Evolutionary conservation across 371 early-diverging fungal species (phyloP), one percentile per base, ranked within the genome.

Genomic region (Lichtheimia corymbifera): DNA sequence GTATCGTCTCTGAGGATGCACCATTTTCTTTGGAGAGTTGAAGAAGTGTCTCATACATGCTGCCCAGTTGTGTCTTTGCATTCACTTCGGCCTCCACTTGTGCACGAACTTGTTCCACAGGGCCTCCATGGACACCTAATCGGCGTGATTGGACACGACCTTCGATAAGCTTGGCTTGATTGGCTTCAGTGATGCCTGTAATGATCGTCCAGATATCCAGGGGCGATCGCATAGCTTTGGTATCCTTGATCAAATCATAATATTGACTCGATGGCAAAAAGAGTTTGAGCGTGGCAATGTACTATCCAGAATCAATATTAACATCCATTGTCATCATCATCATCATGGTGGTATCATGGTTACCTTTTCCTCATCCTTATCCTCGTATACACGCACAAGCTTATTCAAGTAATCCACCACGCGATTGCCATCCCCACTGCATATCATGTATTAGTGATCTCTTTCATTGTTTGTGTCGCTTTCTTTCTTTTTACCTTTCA

Each of bases 61-160:
- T 40, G 47, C 76, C 72, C 49, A 89, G 60, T 55, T 87, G 78
- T 0, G 92, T 90, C 28, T 77, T 65, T 11, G 68, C 71, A 56
- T 77, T 86, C 5, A 90, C 73, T 41, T 91, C 91, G 0, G 71
- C 74, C 47, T 76, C 77, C 0, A 90, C 90, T 42, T 83, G 72
- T 1, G 59, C 69, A 24, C 79, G 76, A 24, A 91, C 75, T 49
- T 76, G 77, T 18, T 75, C 78, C 9, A 83, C 63, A 4, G 90
- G 85, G 5, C 88, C 88, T 0, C 91, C 88, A 22, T 85, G 86
- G 4, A 95, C 73, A 49, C 94, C 67, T 35, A 85, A 84, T 20
- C 90, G 78, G 28, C 94, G 83, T 15, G 81, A 74, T 28, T 83
- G 85, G 15, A 92, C 75, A 53, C 92, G 90, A 5, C 73, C 72